Percentiles rank a stretch among this genome's conserved stretches.
phyloP scores from a whole-genome alignment of 2,329 filamentous ascomycete species.

The Botryosphaeria dothidea region DNA sequence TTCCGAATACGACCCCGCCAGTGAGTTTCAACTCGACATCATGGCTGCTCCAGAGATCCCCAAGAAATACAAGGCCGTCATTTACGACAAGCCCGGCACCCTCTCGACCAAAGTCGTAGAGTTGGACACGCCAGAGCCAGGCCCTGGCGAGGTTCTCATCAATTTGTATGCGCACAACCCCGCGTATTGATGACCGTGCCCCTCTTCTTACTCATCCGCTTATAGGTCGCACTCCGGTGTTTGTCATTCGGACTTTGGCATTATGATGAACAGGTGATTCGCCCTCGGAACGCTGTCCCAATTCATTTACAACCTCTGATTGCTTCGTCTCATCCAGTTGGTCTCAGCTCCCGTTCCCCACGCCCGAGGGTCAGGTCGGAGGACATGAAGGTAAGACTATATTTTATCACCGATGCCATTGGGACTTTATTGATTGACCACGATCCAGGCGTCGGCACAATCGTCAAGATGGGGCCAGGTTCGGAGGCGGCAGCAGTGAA shows the following conservation, averaged over 20 bases:
- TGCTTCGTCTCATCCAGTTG: constrained; percentile 34
- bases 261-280: constrained; percentile 43
- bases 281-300: neutral
- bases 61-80: constrained; percentile 61
- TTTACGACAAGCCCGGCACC: constrained; percentile 67
- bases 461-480: constrained; percentile 66
- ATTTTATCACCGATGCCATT: neutral
- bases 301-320: neutral
- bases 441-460: constrained; percentile 58
- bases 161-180: constrained; percentile 56
- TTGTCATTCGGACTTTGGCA: constrained; percentile 22
- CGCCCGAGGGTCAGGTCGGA: constrained; percentile 63
- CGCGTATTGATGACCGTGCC: neutral
- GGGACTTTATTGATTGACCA: neutral
- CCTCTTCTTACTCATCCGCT: constrained; percentile 4
- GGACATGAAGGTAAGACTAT: constrained; percentile 64
- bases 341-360: constrained; percentile 59
- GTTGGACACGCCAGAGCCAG: constrained; percentile 65
- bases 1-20: neutral
- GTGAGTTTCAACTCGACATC: neutral
- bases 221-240: constrained; percentile 22
- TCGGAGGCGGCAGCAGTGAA: constrained; percentile 59
- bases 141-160: constrained; percentile 62
- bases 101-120: constrained; percentile 66
- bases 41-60: constrained; percentile 42